phyloP scores from a whole-genome alignment of 176 grass and related monocot genomes.

The Cenchrus americanus region DNA sequence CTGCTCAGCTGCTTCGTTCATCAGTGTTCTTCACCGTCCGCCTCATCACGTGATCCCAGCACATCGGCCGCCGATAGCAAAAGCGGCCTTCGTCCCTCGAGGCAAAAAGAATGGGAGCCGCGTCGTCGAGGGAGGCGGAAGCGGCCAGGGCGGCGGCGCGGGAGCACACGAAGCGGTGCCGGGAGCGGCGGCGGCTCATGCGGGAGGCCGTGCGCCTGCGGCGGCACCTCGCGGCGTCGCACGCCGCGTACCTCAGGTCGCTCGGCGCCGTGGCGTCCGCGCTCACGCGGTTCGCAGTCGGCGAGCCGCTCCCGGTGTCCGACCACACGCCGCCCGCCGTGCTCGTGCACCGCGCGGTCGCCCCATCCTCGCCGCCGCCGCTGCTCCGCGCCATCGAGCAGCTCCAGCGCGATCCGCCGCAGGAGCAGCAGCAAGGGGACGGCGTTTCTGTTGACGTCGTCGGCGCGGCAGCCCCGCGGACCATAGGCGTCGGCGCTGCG shows the following conservation, averaged over 20 bases:
- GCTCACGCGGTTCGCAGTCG: conserved; percentile 73
- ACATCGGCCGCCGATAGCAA: neutral
- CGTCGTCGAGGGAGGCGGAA: conserved; percentile 35
- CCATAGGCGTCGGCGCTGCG: neutral
- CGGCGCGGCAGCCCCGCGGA: neutral
- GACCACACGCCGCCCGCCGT: conserved; percentile 67
- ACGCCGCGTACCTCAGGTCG: conserved; percentile 73
- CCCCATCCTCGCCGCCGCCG: conserved; percentile 33
- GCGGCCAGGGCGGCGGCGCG: conserved; percentile 37
- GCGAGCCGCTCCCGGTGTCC: conserved; percentile 78
- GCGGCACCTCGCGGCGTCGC: conserved; percentile 65
- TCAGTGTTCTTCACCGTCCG: neutral
- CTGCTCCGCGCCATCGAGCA: conserved; percentile 48
- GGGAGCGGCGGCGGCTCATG: conserved; percentile 67
- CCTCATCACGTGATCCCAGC: neutral
- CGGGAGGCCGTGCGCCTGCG: conserved; percentile 53
- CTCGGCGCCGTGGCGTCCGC: conserved; percentile 61
- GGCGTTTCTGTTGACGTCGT: neutral
- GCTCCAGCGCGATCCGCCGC: neutral
- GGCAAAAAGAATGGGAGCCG: conserved; percentile 32
- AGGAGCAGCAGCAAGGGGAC: conserved; percentile 4
- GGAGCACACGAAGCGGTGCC: conserved; percentile 67
- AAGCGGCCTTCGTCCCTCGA: neutral
- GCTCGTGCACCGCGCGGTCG: conserved; percentile 52
- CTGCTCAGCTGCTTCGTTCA: neutral